Percentiles rank a stretch among this genome's conserved stretches.
Evolutionary conservation across 257 asterid species (phyloP).

Genomic region (Solanum bulbocastanum): DNA sequence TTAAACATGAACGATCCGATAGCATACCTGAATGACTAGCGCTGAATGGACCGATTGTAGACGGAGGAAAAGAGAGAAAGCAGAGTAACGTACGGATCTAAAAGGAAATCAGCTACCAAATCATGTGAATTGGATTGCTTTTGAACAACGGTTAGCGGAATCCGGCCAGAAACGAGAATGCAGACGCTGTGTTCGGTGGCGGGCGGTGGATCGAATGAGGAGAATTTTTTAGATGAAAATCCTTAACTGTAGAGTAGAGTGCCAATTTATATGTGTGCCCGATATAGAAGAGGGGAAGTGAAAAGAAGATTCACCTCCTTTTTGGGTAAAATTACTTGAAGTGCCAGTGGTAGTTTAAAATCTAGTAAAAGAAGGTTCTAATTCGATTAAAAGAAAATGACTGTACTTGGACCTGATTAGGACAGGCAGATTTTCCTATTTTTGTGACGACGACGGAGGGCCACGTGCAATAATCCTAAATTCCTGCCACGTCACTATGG

Average conservation of each 20-base stretch:
- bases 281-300: background rate
- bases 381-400: background rate
- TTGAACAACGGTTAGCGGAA: background rate
- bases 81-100: background rate
- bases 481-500: background rate
- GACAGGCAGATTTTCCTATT: background rate
- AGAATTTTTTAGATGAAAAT: background rate
- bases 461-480: background rate
- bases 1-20: background rate
- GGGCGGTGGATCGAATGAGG: slow-evolving; percentile 38
- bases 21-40: background rate
- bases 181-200: slow-evolving; percentile 9
- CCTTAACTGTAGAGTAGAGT: background rate
- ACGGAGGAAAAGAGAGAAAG: background rate
- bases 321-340: slow-evolving; percentile 17
- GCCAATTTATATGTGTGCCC: background rate
- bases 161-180: background rate
- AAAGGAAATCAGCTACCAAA: background rate
- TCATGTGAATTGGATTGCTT: background rate
- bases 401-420: background rate
- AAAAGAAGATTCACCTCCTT: slow-evolving; percentile 7
- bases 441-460: background rate
- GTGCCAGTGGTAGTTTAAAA: background rate
- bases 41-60: background rate
- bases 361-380: background rate